phyloP scores from a whole-genome alignment of 331 rosid genomes.

The Malus hybrid region DNA sequence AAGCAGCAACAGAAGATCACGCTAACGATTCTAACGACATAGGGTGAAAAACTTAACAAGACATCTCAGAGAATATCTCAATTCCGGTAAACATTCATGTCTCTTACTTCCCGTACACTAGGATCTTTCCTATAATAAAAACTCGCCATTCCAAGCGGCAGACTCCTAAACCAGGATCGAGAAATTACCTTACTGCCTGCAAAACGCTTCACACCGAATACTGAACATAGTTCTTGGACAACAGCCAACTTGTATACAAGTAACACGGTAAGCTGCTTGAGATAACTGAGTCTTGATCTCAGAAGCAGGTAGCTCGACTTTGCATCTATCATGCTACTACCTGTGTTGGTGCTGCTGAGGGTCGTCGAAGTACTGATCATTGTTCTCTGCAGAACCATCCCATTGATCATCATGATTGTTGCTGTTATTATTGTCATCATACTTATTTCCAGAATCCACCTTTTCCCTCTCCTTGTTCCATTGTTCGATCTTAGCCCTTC shows the following conservation, averaged over 20 bases:
- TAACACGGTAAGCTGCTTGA: conserved; percentile 25
- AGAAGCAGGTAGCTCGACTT: conserved; percentile 19
- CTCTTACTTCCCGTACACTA: not conserved
- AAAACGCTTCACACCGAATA: conserved; percentile 17
- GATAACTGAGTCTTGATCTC: conserved; percentile 12
- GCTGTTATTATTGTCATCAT: conserved; percentile 17
- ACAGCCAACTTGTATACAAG: conserved; percentile 35
- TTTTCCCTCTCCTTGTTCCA: conserved; percentile 90
- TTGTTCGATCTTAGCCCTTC: conserved; percentile 93
- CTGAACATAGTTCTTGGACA: conserved; percentile 22
- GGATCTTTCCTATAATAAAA: not conserved
- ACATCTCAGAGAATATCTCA: not conserved
- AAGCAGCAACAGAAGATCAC: not conserved
- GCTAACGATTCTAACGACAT: not conserved
- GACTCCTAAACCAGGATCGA: conserved; percentile 1
- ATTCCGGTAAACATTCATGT: not conserved
- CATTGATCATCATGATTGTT: conserved; percentile 32
- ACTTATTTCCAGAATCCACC: conserved; percentile 34
- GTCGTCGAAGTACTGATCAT: conserved; percentile 32
- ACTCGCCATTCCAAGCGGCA: conserved; percentile 2
- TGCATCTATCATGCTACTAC: conserved; percentile 14
- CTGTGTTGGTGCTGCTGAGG: conserved; percentile 31
- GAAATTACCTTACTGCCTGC: conserved; percentile 11
- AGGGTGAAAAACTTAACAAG: not conserved
- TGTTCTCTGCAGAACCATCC: conserved; percentile 34